Percentiles rank a stretch among this genome's conserved stretches.
Conservation (phyloP, 23 red algal genomes). For the Gracilaria caudata region DNA sequence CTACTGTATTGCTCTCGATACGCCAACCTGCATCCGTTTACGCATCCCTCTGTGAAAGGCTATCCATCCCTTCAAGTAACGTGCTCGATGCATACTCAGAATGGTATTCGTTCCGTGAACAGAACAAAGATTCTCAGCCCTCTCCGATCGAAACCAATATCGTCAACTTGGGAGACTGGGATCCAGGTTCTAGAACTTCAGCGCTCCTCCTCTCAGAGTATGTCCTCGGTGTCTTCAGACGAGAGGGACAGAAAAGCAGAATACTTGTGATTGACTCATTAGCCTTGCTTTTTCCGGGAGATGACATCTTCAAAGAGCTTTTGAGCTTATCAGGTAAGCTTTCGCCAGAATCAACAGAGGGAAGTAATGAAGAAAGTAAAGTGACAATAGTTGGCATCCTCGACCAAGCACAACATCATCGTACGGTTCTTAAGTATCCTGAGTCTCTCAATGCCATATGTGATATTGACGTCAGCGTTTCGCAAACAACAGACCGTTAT, state of each 20-base stretch:
- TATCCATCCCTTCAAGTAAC: background rate
- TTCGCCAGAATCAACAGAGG: background rate
- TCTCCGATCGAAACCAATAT: background rate
- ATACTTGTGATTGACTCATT: constrained; percentile 43
- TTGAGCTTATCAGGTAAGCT: background rate
- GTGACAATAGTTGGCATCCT: constrained; percentile 12
- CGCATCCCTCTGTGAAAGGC: background rate
- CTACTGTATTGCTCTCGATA: constrained; percentile 15
- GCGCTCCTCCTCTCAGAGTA: background rate
- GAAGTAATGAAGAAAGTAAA: background rate
- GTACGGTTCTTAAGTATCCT: background rate
- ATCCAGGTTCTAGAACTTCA: background rate
- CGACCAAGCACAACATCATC: background rate
- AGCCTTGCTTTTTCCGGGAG: background rate
- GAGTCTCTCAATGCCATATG: constrained; percentile 9
- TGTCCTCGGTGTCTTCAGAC: background rate
- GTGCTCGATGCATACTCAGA: constrained; percentile 40
- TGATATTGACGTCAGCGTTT: constrained; percentile 30
- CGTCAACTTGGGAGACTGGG: constrained; percentile 13
- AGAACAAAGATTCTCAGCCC: background rate
- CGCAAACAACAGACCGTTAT: background rate
- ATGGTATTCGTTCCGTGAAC: constrained; percentile 25
- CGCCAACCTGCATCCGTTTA: background rate
- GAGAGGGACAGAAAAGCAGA: background rate
- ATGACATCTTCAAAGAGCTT: constrained; percentile 20